Conservation (phyloP, 495 filamentous ascomycete species). For the Podospora pseudoanserina region DNA sequence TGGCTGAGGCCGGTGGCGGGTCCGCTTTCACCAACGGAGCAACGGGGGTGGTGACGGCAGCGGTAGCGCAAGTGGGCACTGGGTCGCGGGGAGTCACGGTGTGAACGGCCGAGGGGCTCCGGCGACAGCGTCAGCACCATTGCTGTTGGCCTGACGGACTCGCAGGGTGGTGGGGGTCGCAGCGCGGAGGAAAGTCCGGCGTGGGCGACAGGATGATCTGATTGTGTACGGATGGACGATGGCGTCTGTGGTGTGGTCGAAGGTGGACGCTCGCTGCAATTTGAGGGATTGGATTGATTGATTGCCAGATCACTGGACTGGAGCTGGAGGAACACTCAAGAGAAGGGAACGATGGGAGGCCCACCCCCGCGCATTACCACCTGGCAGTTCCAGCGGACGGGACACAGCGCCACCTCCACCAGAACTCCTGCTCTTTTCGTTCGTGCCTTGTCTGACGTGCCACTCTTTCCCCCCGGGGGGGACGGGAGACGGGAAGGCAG, state of each 20-base stretch:
- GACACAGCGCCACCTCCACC: slow-evolving; percentile 4
- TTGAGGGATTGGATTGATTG: slow-evolving; percentile 11
- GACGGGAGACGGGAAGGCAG: no score
- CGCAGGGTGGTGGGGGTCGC: neutral
- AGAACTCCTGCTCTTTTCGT: neutral
- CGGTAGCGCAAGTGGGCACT: slow-evolving; percentile 6
- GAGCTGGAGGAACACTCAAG: neutral
- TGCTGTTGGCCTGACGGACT: neutral
- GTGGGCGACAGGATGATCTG: neutral
- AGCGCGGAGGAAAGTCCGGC: neutral
- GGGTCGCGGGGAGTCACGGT: slow-evolving; percentile 4
- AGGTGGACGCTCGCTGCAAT: slow-evolving; percentile 9
- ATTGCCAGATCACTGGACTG: neutral
- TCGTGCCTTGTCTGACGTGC: neutral
- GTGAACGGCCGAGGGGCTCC: slow-evolving; percentile 14
- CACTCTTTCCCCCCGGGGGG: neutral
- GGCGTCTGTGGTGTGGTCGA: no score
- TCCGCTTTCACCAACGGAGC: neutral
- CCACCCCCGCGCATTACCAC: neutral
- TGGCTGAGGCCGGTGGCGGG: slow-evolving; percentile 9
- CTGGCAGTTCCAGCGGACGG: neutral
- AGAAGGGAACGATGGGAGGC: neutral
- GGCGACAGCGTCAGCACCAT: slow-evolving; percentile 18
- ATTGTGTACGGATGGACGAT: neutral
- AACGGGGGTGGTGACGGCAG: slow-evolving; percentile 7